phyloP scores from a whole-genome alignment of 805 yeast genomes.

The Candida piceae region DNA sequence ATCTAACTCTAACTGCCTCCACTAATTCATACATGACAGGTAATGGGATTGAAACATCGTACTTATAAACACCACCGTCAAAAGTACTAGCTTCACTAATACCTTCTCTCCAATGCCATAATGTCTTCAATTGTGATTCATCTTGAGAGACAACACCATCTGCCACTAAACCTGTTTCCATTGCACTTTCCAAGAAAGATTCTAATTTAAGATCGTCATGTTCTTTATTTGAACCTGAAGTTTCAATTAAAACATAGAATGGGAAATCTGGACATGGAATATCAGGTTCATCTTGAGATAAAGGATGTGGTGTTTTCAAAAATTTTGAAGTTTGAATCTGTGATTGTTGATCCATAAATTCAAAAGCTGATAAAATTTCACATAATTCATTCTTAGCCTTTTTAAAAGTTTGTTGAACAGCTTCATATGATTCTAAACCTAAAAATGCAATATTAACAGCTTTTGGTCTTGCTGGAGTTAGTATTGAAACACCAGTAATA shows the following conservation, averaged over 20 bases:
- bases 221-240: constrained; percentile 90
- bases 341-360: constrained; percentile 79
- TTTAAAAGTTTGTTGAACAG: constrained; percentile 77
- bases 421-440: constrained; percentile 74
- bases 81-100: constrained; percentile 84
- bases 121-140: constrained; percentile 72
- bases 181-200: constrained; percentile 70
- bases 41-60: constrained; percentile 91
- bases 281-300: constrained; percentile 46
- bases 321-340: constrained; percentile 61
- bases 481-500: constrained; percentile 82
- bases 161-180: constrained; percentile 79
- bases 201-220: constrained; percentile 92
- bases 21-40: constrained; percentile 77
- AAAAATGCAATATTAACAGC: constrained; percentile 84
- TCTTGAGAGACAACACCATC: constrained; percentile 97
- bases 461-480: constrained; percentile 86
- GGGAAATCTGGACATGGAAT: constrained; percentile 54
- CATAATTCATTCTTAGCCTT: constrained; percentile 73
- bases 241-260: constrained; percentile 87
- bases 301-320: constrained; percentile 63
- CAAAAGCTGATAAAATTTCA: constrained; percentile 89
- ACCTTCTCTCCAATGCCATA: constrained; percentile 96
- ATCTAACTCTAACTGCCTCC: constrained; percentile 62
- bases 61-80: constrained; percentile 94